Evolutionary conservation across 2,329 filamentous ascomycete species (phyloP).

Genomic region (Epichloe baconii): DNA sequence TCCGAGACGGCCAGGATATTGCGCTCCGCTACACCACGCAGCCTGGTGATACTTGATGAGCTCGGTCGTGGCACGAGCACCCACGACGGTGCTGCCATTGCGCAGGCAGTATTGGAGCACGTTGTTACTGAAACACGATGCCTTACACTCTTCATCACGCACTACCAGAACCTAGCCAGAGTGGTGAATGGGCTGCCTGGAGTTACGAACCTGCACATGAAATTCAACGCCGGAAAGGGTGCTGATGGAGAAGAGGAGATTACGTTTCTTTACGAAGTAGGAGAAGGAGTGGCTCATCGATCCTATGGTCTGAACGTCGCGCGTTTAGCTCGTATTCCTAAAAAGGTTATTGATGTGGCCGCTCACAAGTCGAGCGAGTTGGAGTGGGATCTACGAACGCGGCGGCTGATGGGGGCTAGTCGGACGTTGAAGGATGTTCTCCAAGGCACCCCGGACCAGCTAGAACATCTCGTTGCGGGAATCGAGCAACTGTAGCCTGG

Average conservation of each 20-base stretch:
- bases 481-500: slow-evolving; percentile 45
- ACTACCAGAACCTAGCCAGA: slow-evolving; percentile 75
- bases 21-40: slow-evolving; percentile 72
- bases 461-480: slow-evolving; percentile 40
- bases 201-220: slow-evolving; percentile 89
- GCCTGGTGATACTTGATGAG: slow-evolving; percentile 86
- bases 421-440: slow-evolving; percentile 31
- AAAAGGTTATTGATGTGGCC: slow-evolving; percentile 64
- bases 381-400: slow-evolving; percentile 57
- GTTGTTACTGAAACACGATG: slow-evolving; percentile 62
- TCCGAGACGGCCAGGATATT: slow-evolving; percentile 86
- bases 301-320: slow-evolving; percentile 94
- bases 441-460: slow-evolving; percentile 22
- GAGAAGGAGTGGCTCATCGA: slow-evolving; percentile 80
- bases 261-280: slow-evolving; percentile 89
- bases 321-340: slow-evolving; percentile 67
- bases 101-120: slow-evolving; percentile 78
- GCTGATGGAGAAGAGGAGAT: slow-evolving; percentile 56
- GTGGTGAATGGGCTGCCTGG: slow-evolving; percentile 56
- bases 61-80: slow-evolving; percentile 87
- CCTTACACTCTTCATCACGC: slow-evolving; percentile 90
- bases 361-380: slow-evolving; percentile 66
- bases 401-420: slow-evolving; percentile 41
- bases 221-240: slow-evolving; percentile 44
- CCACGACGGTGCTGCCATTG: slow-evolving; percentile 92